A percentile compares a stretch with the other conserved stretches of the same genome.
Evolutionary conservation across 306 rosid species (phyloP).

Genomic region (Cucurbita maxima): DNA sequence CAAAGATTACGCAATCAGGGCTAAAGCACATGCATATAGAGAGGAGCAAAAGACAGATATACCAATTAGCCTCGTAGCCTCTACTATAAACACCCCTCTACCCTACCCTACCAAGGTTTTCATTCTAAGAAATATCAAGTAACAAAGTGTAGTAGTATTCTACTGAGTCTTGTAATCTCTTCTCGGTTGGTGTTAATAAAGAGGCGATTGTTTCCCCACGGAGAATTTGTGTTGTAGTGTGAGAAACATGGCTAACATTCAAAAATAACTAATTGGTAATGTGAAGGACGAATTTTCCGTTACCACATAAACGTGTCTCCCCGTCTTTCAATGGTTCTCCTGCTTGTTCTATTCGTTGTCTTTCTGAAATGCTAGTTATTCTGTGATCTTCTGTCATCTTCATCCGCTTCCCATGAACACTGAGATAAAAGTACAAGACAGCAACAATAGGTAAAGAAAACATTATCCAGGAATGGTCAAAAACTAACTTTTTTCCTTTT

Average conservation of each 20-base stretch:
- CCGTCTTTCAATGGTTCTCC: constrained; percentile 86
- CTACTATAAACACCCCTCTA: no score
- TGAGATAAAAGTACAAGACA: constrained; percentile 18
- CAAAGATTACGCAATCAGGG: no score
- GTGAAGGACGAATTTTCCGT: not conserved
- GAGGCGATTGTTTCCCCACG: no score
- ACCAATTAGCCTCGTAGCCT: no score
- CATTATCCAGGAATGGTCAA: not conserved
- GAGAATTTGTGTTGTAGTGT: not conserved
- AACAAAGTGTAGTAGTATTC: no score
- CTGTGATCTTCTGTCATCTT: constrained; percentile 91
- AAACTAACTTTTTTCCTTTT: not conserved
- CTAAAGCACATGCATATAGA: no score
- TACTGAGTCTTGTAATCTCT: no score
- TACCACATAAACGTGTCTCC: constrained; percentile 87
- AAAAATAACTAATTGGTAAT: not conserved
- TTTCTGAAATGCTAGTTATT: constrained; percentile 51
- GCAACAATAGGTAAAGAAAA: not conserved
- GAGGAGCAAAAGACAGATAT: no score
- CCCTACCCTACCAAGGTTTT: no score
- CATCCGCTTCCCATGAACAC: constrained; percentile 59
- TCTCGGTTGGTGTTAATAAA: no score
- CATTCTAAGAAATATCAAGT: no score
- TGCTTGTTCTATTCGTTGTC: constrained; percentile 54
- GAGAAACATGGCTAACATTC: constrained; percentile 2